phyloP scores from a whole-genome alignment of 768 basidiomycete genomes.

The Russula vinacea region DNA sequence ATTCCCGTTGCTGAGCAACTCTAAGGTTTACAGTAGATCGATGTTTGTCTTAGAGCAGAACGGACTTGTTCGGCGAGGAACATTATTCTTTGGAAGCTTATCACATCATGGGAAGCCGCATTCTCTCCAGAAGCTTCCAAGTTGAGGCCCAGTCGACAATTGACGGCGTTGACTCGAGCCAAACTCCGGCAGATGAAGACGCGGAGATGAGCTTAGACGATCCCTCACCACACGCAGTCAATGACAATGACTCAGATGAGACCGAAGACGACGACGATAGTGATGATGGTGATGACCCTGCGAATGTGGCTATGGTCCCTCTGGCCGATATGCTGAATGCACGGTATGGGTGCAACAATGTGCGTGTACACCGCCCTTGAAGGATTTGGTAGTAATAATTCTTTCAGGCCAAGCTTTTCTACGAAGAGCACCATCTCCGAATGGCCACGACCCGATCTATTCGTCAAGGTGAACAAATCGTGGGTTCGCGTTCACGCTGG shows the following conservation, averaged over 20 bases:
- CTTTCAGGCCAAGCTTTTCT: conserved; percentile 76
- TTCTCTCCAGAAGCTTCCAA: conserved; percentile 89
- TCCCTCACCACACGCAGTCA: conserved; percentile 14
- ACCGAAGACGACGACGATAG: conserved; percentile 36
- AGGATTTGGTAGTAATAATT: background rate
- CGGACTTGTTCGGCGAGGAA: conserved; percentile 63
- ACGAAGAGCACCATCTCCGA: conserved; percentile 64
- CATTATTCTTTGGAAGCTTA: conserved; percentile 70
- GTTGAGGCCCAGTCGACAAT: conserved; percentile 54
- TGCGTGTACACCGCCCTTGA: conserved; percentile 38
- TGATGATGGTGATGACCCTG: conserved; percentile 56
- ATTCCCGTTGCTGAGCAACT: background rate
- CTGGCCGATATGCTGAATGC: conserved; percentile 97
- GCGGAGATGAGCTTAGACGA: conserved; percentile 40
- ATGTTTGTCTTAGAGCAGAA: conserved; percentile 49
- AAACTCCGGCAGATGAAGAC: conserved; percentile 31
- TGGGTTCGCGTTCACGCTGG: conserved; percentile 40
- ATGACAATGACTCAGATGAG: conserved; percentile 43
- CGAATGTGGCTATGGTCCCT: conserved; percentile 86
- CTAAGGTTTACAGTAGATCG: background rate
- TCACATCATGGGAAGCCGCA: conserved; percentile 87
- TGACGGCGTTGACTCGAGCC: conserved; percentile 38
- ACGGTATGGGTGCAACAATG: conserved; percentile 78
- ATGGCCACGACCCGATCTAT: conserved; percentile 83
- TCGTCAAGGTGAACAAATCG: conserved; percentile 80